These are phyloP conservation scores for Chenopodium suecicum DNA, from an alignment of 148 eudicot genomes.

Conservation along the genomic window DNA sequence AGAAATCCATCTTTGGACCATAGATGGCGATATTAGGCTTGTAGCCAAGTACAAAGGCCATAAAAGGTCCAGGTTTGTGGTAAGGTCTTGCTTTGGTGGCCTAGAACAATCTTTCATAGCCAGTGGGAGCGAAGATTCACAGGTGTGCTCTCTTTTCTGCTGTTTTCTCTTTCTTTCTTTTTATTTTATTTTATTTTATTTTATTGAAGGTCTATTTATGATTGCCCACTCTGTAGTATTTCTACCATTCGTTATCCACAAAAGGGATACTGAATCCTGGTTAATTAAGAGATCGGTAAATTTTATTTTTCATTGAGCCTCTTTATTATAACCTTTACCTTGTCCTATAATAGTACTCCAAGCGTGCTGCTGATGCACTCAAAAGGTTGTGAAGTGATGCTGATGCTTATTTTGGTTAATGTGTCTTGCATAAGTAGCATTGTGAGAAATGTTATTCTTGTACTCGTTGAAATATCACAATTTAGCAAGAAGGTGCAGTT, in stretches of 20 bases:
- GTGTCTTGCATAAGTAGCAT: background rate
- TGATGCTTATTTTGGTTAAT: background rate
- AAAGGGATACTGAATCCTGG: background rate
- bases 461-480: background rate
- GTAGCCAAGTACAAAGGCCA: conserved; percentile 77
- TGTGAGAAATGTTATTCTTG: background rate
- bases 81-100: conserved; percentile 94
- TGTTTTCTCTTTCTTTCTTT: background rate
- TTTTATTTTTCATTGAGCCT: background rate
- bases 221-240: background rate
- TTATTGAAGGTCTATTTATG: background rate
- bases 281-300: background rate
- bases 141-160: conserved; percentile 44
- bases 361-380: background rate
- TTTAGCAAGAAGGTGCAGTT: background rate
- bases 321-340: background rate
- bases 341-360: background rate
- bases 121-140: conserved; percentile 95
- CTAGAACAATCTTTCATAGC: conserved; percentile 84
- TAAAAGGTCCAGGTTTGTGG: conserved; percentile 63
- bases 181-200: background rate
- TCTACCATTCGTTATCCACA: background rate
- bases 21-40: conserved; percentile 51
- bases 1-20: conserved; percentile 87
- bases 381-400: background rate